Conservation (phyloP, 2,329 filamentous ascomycete genomes). For the Alternaria ventricosa region DNA sequence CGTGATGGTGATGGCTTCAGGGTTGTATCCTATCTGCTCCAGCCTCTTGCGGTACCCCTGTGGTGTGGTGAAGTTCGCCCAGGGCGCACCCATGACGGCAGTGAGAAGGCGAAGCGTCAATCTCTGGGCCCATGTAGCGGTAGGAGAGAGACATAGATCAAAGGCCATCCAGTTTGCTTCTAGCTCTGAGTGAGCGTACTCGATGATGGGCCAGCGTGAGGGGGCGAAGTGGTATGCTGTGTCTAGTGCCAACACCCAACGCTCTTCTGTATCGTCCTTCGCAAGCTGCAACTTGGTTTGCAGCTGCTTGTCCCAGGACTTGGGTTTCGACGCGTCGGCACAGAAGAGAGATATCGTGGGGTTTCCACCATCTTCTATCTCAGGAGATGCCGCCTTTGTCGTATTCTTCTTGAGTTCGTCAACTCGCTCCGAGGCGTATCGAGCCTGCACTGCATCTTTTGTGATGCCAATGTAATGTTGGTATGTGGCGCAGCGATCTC, state of each 20-base stretch:
- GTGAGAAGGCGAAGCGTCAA: conserved; percentile 54
- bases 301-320: conserved; percentile 50
- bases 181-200: conserved; percentile 51
- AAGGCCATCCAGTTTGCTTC: conserved; percentile 62
- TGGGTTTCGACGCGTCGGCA: conserved; percentile 59
- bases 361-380: not conserved
- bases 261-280: conserved; percentile 27
- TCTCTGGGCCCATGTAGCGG: conserved; percentile 20
- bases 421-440: conserved; percentile 35
- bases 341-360: conserved; percentile 52
- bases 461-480: conserved; percentile 61
- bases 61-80: conserved; percentile 57
- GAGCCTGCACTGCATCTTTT: conserved; percentile 55
- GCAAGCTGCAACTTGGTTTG: conserved; percentile 11
- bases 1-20: conserved; percentile 50
- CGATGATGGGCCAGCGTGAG: conserved; percentile 57
- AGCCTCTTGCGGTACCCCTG: conserved; percentile 56
- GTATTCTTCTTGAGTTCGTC: conserved; percentile 5
- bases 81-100: conserved; percentile 57
- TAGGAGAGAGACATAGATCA: conserved; percentile 55
- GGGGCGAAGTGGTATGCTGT: conserved; percentile 65
- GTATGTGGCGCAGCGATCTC: conserved; percentile 10
- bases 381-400: not conserved
- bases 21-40: conserved; percentile 56
- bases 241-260: conserved; percentile 64